Evolutionary conservation across 495 filamentous ascomycete genomes (phyloP).

Genomic region (Xylaria sp.): DNA sequence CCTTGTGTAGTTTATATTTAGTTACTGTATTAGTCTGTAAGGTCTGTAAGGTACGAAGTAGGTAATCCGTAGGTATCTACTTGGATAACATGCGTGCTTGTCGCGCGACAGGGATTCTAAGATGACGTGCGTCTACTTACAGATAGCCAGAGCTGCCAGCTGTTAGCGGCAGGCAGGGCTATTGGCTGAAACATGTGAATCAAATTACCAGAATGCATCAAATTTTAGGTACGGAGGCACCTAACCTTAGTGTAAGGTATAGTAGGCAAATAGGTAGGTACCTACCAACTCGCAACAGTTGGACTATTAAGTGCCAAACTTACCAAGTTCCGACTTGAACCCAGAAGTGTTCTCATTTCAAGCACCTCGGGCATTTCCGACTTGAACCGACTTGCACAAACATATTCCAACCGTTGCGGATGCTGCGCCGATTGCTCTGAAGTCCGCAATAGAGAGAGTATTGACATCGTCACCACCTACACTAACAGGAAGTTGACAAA

Average conservation of each 20-base stretch:
- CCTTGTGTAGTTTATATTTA: neutral
- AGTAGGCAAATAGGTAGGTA: too few species aligned
- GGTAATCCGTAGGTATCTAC: too few species aligned
- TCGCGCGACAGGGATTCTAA: neutral
- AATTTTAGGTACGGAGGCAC: neutral
- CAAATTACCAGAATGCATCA: neutral
- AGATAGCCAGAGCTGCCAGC: neutral
- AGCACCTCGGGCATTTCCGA: neutral
- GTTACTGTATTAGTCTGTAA: too few species aligned
- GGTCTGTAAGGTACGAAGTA: too few species aligned
- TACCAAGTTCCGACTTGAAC: neutral
- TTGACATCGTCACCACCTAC: neutral
- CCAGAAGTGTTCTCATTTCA: neutral
- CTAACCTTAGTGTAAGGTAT: too few species aligned
- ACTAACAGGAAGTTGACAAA: neutral
- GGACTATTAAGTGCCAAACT: neutral
- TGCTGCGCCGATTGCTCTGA: neutral
- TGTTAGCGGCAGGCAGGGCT: slow-evolving; percentile 10
- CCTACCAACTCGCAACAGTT: neutral
- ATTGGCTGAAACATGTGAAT: neutral
- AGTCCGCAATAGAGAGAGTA: neutral
- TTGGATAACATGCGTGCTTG: neutral
- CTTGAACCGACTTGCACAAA: neutral
- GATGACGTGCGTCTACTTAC: slow-evolving; percentile 23
- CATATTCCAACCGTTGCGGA: neutral